Conservation (phyloP, 495 filamentous ascomycete species). For the Xylaria cubensis region DNA sequence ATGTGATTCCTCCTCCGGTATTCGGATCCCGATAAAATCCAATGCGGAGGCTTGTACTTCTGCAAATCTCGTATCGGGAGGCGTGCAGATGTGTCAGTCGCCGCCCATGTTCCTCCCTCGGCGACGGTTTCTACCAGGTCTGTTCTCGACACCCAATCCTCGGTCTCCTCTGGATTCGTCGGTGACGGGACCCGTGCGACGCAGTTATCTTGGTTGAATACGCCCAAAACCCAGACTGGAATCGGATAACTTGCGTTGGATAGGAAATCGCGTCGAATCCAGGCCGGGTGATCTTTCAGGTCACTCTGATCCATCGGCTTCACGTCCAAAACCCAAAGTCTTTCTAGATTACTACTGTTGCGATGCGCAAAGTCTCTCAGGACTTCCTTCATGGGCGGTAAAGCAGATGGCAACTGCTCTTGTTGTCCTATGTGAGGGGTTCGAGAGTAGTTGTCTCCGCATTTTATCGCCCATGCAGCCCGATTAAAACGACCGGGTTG, state of each 20-base stretch:
- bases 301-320: neutral
- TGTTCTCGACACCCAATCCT: neutral
- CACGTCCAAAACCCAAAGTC: conserved; percentile 23
- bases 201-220: no score
- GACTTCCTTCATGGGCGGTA: conserved; percentile 10
- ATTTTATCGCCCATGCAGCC: conserved; percentile 23
- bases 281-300: conserved; percentile 14
- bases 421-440: conserved; percentile 10
- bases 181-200: neutral
- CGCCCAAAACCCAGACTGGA: conserved; percentile 1
- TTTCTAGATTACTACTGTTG: conserved; percentile 18
- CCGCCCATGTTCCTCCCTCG: neutral
- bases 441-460: conserved; percentile 4
- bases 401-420: conserved; percentile 17
- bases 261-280: conserved; percentile 29
- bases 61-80: neutral
- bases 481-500: neutral
- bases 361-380: conserved; percentile 19
- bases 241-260: conserved; percentile 22
- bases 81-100: neutral
- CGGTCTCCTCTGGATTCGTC: neutral
- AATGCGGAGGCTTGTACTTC: neutral
- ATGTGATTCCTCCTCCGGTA: neutral
- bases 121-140: neutral
- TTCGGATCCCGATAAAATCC: neutral